These are phyloP conservation scores for Asterella californica DNA, from an alignment of 225 moss, liverwort and hornwort species.

Conservation along the genomic window DNA sequence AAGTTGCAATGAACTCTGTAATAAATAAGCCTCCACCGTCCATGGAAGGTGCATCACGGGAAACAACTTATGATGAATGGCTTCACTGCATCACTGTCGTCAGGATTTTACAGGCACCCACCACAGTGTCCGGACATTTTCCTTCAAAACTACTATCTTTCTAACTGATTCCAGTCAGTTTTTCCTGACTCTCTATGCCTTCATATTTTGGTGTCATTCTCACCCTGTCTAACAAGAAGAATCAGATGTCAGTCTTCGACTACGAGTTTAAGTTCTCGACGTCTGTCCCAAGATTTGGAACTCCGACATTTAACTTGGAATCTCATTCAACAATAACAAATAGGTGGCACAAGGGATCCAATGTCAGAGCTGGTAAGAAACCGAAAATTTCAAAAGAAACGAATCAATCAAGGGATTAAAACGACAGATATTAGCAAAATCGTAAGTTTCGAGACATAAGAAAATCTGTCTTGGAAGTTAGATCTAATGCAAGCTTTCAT, in stretches of 20 bases:
- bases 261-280: background rate
- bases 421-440: too few species aligned
- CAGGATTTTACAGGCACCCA: background rate
- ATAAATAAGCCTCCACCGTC: background rate
- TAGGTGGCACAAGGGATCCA: too few species aligned
- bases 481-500: too few species aligned
- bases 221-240: background rate
- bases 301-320: too few species aligned
- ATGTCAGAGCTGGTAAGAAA: too few species aligned
- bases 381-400: too few species aligned
- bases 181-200: background rate
- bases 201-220: background rate
- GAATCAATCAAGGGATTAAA: too few species aligned
- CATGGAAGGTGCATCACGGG: background rate
- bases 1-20: background rate
- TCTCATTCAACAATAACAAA: too few species aligned
- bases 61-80: background rate
- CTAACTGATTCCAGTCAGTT: background rate
- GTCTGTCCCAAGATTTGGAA: too few species aligned
- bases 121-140: too few species aligned
- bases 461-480: too few species aligned
- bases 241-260: background rate
- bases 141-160: background rate
- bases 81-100: background rate
- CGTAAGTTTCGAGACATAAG: too few species aligned